Evolutionary conservation across 2,329 filamentous ascomycete genomes (phyloP).

Genomic region (Aspergillus sp.): DNA sequence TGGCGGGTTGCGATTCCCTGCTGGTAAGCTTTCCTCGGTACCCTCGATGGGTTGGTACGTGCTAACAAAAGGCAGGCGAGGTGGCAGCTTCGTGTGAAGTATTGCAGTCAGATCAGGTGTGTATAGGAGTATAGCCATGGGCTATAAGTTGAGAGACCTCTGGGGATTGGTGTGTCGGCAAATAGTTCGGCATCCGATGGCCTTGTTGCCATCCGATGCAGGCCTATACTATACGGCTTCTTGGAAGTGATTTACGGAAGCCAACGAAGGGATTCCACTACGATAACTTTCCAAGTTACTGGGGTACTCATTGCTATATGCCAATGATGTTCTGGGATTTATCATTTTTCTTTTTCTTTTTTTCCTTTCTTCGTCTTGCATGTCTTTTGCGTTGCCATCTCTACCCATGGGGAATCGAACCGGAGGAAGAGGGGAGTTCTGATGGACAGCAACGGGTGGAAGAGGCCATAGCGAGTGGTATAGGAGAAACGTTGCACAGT

Average conservation of each 20-base stretch:
- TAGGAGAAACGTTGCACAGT: neutral
- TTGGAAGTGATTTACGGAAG: conserved; percentile 8
- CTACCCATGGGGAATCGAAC: neutral
- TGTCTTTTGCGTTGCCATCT: conserved; percentile 13
- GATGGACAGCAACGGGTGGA: neutral
- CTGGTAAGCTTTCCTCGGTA: conserved; percentile 11
- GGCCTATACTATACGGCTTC: conserved; percentile 13
- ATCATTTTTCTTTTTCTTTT: conserved; percentile 19
- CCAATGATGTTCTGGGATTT: conserved; percentile 9
- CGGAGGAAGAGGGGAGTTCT: neutral
- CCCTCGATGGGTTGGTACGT: neutral
- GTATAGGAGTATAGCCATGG: conserved; percentile 7
- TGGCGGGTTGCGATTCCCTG: conserved; percentile 10
- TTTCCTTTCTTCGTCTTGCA: conserved; percentile 15
- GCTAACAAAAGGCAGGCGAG: conserved; percentile 13
- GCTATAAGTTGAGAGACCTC: conserved; percentile 9
- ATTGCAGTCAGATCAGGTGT: conserved; percentile 8
- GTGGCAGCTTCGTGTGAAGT: conserved; percentile 5
- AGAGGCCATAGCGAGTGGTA: neutral
- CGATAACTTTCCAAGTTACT: conserved; percentile 3
- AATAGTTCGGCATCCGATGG: neutral
- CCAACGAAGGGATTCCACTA: conserved; percentile 9
- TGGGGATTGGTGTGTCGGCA: conserved; percentile 5
- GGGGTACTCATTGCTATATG: conserved; percentile 4
- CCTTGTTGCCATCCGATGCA: conserved; percentile 5